A percentile compares a stretch with the other conserved stretches of the same genome.
phyloP scores from a whole-genome alignment of 1,284 basidiomycete species.

The Entoloma clypeatum region DNA sequence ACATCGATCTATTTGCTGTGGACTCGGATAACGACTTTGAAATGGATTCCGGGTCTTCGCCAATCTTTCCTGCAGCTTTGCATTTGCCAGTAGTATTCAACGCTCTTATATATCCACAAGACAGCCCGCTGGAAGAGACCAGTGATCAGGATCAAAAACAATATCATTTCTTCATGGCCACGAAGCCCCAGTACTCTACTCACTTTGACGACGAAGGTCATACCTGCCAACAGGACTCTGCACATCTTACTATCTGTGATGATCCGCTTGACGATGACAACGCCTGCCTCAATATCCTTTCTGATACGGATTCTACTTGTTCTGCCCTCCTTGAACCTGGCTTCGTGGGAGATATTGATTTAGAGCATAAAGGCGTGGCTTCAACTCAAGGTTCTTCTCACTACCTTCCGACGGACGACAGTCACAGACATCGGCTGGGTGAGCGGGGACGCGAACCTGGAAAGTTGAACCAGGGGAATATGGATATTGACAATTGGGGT shows the following conservation, averaged over 20 bases:
- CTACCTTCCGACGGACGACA: conserved; percentile 10
- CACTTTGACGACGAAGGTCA: conserved; percentile 2
- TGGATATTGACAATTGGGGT: conserved; percentile 2
- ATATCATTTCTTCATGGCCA: too few species aligned
- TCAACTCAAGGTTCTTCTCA: conserved; percentile 17
- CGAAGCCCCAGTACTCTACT: conserved; percentile 2
- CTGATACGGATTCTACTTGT: conserved; percentile 13
- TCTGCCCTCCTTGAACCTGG: conserved; percentile 7
- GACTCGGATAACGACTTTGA: too few species aligned
- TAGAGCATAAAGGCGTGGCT: conserved; percentile 15
- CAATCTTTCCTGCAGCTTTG: too few species aligned
- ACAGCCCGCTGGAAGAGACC: conserved; percentile 4
- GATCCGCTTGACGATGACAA: conserved; percentile 13
- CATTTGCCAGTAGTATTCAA: too few species aligned
- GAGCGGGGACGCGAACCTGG: conserved; percentile 12
- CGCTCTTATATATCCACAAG: too few species aligned
- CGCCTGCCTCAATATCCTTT: conserved; percentile 12
- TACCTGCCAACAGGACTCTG: background rate
- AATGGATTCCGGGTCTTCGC: too few species aligned
- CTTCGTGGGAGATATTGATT: conserved; percentile 7
- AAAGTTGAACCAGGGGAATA: conserved; percentile 15
- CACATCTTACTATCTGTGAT: conserved; percentile 1
- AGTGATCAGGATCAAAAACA: background rate
- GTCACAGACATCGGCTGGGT: conserved; percentile 14
- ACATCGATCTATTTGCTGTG: too few species aligned